Evolutionary conservation across 306 rosid genomes (phyloP).

Genomic region (Calophaca sinica): DNA sequence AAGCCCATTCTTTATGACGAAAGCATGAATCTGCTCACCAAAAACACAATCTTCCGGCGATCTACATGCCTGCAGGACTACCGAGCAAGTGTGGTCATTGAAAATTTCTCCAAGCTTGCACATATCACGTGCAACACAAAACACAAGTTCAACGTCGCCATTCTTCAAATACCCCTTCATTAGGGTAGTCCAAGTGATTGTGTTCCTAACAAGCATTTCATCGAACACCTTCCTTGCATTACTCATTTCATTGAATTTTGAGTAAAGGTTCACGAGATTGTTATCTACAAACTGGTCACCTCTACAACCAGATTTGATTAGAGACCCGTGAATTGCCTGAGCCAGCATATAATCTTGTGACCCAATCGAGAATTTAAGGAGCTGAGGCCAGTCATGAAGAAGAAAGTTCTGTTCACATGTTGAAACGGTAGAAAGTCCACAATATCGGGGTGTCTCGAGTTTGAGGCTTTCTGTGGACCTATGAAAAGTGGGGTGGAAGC

Average conservation of each 20-base stretch:
- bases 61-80: conserved; percentile 51
- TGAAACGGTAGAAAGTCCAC: conserved; percentile 29
- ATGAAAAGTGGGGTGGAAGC: background rate
- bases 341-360: conserved; percentile 51
- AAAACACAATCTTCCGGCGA: conserved; percentile 33
- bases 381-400: conserved; percentile 54
- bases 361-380: conserved; percentile 55
- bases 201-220: conserved; percentile 59
- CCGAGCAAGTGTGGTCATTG: conserved; percentile 65
- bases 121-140: conserved; percentile 52
- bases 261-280: conserved; percentile 56
- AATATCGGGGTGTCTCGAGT: background rate
- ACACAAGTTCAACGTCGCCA: conserved; percentile 50
- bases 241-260: conserved; percentile 46
- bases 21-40: conserved; percentile 59
- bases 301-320: conserved; percentile 51
- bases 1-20: conserved; percentile 53
- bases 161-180: conserved; percentile 58
- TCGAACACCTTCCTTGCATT: conserved; percentile 59
- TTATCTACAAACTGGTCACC: conserved; percentile 53
- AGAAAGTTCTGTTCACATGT: conserved; percentile 19
- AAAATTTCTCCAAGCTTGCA: conserved; percentile 48
- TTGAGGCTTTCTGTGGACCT: conserved; percentile 33
- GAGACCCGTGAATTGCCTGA: conserved; percentile 57
- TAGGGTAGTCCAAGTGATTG: conserved; percentile 63